Base-by-base conservation (phyloP, 1,284 basidiomycete species). In the Ganoderma meredithae region DNA sequence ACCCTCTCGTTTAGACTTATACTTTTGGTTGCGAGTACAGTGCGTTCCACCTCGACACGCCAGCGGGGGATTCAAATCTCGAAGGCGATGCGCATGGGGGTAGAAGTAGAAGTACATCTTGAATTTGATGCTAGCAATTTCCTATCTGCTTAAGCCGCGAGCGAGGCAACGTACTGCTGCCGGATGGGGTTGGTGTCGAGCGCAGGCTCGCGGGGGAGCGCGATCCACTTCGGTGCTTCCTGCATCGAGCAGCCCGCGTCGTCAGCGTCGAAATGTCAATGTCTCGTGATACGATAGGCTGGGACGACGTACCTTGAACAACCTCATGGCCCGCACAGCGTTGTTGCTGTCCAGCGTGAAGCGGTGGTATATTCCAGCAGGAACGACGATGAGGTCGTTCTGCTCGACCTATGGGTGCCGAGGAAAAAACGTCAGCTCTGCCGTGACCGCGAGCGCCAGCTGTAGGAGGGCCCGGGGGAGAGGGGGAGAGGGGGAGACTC, bases 301-400 rank as follows among this genome's bases (percentile, higher is more conserved):
- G 22, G 2, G 3, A 40, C 39, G 15, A n/a, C 81, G 36, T 68
- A 88, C 92, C 85, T 93, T 87, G 88, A 95, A 96, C 60, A 96
- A 80, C 4, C 94, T 85, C 80, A 95, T 83, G 1, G 91, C 90
- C 68, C 90, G 88, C 77, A 95, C 89, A 53, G 80, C 81, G 77
- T 95, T 87, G 63, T 79, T 80, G 71, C 87, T 84, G 76, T 95
- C 93, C 27, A 95, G 86, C 0, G 92, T 95, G 82, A 96, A 95
- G 31, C 94, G 89, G 80, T 96, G 94, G 79, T 95, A 95, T 73
- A 95, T 94, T 0, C 93, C 93, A 22, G 90, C 84, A 0, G 92
- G 93, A 17, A 94, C 80, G 43, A 94, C 86, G 53, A 94, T 78
- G 66, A 95, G 83, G 76, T 96, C 94, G 1, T 93, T 91, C 10